A percentile compares a stretch with the other conserved stretches of the same genome.
These are phyloP conservation scores for Zygoascus meyerae DNA, from an alignment of 1,139 yeast species.

Conservation along the genomic window DNA sequence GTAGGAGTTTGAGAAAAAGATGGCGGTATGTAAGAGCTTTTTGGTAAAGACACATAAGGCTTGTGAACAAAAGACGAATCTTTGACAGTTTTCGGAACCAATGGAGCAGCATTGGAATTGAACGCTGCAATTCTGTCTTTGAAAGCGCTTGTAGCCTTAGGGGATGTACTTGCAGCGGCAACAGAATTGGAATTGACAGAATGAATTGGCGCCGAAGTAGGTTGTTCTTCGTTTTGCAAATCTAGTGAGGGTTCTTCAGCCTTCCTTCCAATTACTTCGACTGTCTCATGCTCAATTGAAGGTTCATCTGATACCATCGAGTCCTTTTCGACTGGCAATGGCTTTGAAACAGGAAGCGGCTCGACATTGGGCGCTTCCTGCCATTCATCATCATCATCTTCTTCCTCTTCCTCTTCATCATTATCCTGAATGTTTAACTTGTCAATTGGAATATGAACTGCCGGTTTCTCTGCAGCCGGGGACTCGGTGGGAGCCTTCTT, in stretches of 20 bases:
- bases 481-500: constrained; percentile 9
- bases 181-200: neutral
- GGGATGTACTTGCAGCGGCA: constrained; percentile 5
- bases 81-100: constrained; percentile 33
- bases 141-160: constrained; percentile 30
- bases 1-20: constrained; percentile 6
- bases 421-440: constrained; percentile 6
- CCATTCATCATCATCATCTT: constrained; percentile 15
- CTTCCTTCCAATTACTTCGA: constrained; percentile 11
- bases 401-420: constrained; percentile 17
- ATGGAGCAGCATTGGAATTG: constrained; percentile 39
- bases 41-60: constrained; percentile 31
- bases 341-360: constrained; percentile 8
- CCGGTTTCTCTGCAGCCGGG: neutral
- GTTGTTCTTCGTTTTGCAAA: neutral
- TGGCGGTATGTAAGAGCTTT: constrained; percentile 38
- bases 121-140: constrained; percentile 43
- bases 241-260: neutral
- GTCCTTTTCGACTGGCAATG: neutral
- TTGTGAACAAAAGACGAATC: constrained; percentile 28
- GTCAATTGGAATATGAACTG: constrained; percentile 11
- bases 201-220: neutral
- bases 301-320: neutral
- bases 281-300: neutral
- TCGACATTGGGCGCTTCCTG: constrained; percentile 16